Evolutionary conservation across 1,139 yeast species (phyloP).

Genomic region (Taiozyma sp.): DNA sequence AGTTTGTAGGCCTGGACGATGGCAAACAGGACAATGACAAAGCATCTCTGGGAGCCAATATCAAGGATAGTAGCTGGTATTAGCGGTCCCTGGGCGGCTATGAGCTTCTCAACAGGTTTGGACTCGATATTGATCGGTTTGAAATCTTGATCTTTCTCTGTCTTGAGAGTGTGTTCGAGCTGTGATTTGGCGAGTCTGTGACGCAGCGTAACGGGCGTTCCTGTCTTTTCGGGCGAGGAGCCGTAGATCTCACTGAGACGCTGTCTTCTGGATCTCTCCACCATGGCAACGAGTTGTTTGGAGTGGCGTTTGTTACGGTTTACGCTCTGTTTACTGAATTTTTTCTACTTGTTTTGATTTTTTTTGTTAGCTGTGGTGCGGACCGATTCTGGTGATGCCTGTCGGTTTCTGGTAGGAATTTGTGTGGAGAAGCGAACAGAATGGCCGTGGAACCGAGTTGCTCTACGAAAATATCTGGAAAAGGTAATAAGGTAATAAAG

Average conservation of each 20-base stretch:
- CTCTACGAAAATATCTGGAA: too few relatives aligned
- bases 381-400: not conserved
- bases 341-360: not conserved
- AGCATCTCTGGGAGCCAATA: conserved; percentile 75
- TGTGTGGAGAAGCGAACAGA: too few relatives aligned
- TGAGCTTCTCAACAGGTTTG: not conserved
- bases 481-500: too few relatives aligned
- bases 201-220: conserved; percentile 15
- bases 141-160: not conserved
- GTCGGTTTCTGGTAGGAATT: too few relatives aligned
- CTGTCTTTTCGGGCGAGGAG: conserved; percentile 10
- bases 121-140: not conserved
- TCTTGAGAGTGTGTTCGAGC: conserved; percentile 7
- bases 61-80: conserved; percentile 60
- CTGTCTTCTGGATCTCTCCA: conserved; percentile 26
- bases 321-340: not conserved
- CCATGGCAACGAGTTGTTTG: conserved; percentile 1
- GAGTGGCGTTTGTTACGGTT: not conserved
- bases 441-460: too few relatives aligned
- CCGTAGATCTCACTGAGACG: conserved; percentile 24
- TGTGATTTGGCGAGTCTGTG: conserved; percentile 15
- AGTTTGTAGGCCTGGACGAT: conserved; percentile 79
- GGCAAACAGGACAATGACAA: conserved; percentile 60
- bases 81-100: conserved; percentile 29
- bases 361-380: not conserved